A percentile compares a stretch with the other conserved stretches of the same genome.
Evolutionary conservation across 768 basidiomycete species (phyloP).

Genomic region (Tricholomella constricta): DNA sequence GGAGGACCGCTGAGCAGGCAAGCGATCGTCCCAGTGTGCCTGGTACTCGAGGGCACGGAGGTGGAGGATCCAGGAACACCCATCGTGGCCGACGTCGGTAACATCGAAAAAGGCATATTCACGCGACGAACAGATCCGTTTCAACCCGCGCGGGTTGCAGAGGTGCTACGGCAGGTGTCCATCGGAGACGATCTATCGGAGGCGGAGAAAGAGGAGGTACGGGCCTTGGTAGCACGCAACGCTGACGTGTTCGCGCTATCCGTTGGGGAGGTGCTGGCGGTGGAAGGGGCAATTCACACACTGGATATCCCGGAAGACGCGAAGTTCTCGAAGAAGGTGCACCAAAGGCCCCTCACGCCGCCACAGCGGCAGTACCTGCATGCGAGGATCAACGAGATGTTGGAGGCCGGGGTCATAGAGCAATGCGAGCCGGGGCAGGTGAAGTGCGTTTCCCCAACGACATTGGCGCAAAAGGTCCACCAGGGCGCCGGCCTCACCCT

Average conservation of each 20-base stretch:
- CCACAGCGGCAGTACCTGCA: slow-evolving; percentile 31
- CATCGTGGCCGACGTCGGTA: neutral
- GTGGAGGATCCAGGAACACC: neutral
- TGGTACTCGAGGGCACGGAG: too few relatives aligned
- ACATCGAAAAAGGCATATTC: neutral
- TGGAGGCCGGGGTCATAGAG: slow-evolving; percentile 33
- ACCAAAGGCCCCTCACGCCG: slow-evolving; percentile 23
- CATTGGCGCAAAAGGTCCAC: slow-evolving; percentile 38
- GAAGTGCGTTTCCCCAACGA: slow-evolving; percentile 25
- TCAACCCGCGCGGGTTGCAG: slow-evolving; percentile 19
- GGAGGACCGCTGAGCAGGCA: too few relatives aligned
- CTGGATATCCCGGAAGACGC: slow-evolving; percentile 32
- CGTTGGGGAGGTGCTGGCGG: slow-evolving; percentile 13
- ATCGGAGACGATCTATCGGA: slow-evolving; percentile 27
- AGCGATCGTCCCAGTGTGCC: too few relatives aligned
- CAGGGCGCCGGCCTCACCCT: slow-evolving; percentile 26
- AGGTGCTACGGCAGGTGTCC: slow-evolving; percentile 20
- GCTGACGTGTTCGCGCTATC: neutral
- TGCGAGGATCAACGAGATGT: slow-evolving; percentile 33
- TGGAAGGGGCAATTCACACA: slow-evolving; percentile 32
- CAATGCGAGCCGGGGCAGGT: slow-evolving; percentile 21
- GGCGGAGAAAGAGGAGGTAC: neutral
- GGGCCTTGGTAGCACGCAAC: neutral
- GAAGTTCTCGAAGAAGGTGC: slow-evolving; percentile 12
- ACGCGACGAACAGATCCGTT: slow-evolving; percentile 8